phyloP scores from a whole-genome alignment of 495 filamentous ascomycete genomes.

The Aspergillus hancockii region DNA sequence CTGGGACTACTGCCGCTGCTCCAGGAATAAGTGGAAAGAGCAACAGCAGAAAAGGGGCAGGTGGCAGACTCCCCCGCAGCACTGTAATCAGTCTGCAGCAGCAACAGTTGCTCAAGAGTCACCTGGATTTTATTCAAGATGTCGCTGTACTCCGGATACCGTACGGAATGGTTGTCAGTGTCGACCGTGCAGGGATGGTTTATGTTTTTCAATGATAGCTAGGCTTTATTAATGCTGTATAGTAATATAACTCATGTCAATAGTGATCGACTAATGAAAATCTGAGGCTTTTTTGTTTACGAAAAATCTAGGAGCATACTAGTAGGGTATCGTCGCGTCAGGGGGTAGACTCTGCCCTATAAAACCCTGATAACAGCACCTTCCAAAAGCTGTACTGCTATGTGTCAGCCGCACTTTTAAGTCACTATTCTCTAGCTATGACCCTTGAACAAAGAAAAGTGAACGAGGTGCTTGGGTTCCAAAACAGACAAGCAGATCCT shows the following conservation, averaged over 20 bases:
- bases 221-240: background rate
- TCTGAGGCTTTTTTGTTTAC: background rate
- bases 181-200: constrained; percentile 87
- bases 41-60: constrained; percentile 36
- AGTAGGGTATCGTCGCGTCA: background rate
- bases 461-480: too few relatives aligned
- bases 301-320: background rate
- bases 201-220: constrained; percentile 73
- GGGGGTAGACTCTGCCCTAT: too few relatives aligned
- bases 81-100: constrained; percentile 90
- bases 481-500: too few relatives aligned
- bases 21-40: constrained; percentile 33
- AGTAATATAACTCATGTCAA: background rate
- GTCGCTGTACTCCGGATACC: constrained; percentile 84
- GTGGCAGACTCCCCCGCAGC: constrained; percentile 62
- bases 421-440: too few relatives aligned
- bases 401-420: too few relatives aligned
- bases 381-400: too few relatives aligned
- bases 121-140: constrained; percentile 87
- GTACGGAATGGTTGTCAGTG: constrained; percentile 89
- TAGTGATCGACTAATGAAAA: background rate
- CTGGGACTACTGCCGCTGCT: constrained; percentile 33
- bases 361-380: too few relatives aligned
- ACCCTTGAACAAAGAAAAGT: too few relatives aligned
- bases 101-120: constrained; percentile 79